These are phyloP conservation scores for Linum lewisii DNA, from an alignment of 345 rosid genomes.

Conservation along the genomic window DNA sequence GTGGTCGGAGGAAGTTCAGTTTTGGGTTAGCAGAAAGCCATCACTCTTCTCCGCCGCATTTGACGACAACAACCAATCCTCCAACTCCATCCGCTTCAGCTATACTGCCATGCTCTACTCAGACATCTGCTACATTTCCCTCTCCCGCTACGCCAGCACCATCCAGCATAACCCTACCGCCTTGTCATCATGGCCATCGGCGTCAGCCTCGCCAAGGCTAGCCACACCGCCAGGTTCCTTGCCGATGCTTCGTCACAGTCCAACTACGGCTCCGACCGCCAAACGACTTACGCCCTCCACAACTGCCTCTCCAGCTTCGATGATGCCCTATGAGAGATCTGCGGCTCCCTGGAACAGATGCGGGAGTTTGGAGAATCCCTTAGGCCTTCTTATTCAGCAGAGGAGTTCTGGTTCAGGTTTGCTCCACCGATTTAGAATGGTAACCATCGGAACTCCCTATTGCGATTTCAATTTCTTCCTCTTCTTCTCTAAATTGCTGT, in stretches of 20 bases:
- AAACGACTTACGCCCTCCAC: conserved; percentile 53
- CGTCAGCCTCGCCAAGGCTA: conserved; percentile 47
- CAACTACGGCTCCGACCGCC: conserved; percentile 39
- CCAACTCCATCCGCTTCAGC: conserved; percentile 30
- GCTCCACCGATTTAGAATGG: no score
- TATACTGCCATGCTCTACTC: conserved; percentile 54
- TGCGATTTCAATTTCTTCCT: no score
- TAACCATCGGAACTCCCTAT: no score
- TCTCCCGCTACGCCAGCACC: conserved; percentile 46
- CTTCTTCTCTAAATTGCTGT: no score
- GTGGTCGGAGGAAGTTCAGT: no score
- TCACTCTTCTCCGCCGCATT: conserved; percentile 22
- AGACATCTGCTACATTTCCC: conserved; percentile 56
- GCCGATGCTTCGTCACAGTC: conserved; percentile 53
- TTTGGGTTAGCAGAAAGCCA: no score
- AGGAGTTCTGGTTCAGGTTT: conserved; percentile 52
- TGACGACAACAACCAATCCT: conserved; percentile 5
- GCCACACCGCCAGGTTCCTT: conserved; percentile 34
- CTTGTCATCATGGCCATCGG: conserved; percentile 57
- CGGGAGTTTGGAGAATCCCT: conserved; percentile 29
- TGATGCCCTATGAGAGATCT: conserved; percentile 82
- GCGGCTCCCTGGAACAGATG: conserved; percentile 66
- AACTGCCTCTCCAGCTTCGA: conserved; percentile 79
- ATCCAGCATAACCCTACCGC: conserved; percentile 37
- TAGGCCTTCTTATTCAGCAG: conserved; percentile 17